Conservation (phyloP, 2,329 filamentous ascomycete species). For the Beauveria medogensis region DNA sequence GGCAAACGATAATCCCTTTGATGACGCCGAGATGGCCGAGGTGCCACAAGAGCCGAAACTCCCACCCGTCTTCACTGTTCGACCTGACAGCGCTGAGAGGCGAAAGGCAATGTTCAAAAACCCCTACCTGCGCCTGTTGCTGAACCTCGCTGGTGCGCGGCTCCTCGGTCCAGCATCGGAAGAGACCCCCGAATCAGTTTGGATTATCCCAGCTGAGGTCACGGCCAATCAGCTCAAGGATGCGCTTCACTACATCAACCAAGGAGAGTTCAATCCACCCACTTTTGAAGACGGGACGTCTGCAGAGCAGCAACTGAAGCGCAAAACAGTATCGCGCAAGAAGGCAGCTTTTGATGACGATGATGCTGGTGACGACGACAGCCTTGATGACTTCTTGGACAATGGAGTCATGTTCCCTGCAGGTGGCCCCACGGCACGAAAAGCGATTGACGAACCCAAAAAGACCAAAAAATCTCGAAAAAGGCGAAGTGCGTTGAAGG, state of each 20-base stretch:
- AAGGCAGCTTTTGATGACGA: slow-evolving; percentile 64
- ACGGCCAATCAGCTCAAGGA: slow-evolving; percentile 59
- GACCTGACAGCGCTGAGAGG: slow-evolving; percentile 56
- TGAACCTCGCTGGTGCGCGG: slow-evolving; percentile 67
- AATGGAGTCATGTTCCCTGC: slow-evolving; percentile 60
- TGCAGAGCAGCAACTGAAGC: slow-evolving; percentile 71
- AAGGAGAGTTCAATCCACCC: slow-evolving; percentile 70
- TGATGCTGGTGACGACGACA: slow-evolving; percentile 62
- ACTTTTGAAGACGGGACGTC: slow-evolving; percentile 66
- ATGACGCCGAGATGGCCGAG: slow-evolving; percentile 24
- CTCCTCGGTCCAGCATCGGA: slow-evolving; percentile 46
- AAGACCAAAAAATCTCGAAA: slow-evolving; percentile 42
- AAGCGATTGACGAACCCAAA: slow-evolving; percentile 46
- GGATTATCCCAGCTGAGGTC: slow-evolving; percentile 65
- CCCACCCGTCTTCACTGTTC: slow-evolving; percentile 36
- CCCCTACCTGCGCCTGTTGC: slow-evolving; percentile 74
- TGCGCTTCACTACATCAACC: slow-evolving; percentile 63
- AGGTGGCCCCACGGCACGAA: slow-evolving; percentile 54
- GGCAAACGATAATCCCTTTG: slow-evolving; percentile 24
- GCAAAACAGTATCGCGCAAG: slow-evolving; percentile 50
- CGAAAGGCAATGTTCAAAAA: slow-evolving; percentile 81
- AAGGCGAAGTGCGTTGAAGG: slow-evolving; percentile 35
- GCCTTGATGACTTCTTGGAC: slow-evolving; percentile 36
- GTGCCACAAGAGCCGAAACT: slow-evolving; percentile 20
- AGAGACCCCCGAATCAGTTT: slow-evolving; percentile 67